Conservation (phyloP, 2,329 filamentous ascomycete genomes). For the Fusarium sp. region DNA sequence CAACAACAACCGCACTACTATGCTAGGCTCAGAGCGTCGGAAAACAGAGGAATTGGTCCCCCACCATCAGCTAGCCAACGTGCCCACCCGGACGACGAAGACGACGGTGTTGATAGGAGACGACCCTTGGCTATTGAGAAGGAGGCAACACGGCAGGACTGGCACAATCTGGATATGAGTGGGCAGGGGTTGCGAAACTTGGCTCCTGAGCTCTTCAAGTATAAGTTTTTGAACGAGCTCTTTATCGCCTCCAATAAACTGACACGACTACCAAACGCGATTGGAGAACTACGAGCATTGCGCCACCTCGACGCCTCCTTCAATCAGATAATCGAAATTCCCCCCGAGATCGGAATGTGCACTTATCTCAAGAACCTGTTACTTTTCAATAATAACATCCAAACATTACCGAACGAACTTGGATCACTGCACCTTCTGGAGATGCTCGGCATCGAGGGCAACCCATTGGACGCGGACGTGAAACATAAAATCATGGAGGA, state of each 20-base stretch:
- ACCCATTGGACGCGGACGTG: slow-evolving; percentile 79
- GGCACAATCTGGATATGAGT: slow-evolving; percentile 93
- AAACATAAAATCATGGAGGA: slow-evolving; percentile 87
- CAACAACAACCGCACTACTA: slow-evolving; percentile 76
- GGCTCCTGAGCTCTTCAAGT: slow-evolving; percentile 82
- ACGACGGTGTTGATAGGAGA: slow-evolving; percentile 66
- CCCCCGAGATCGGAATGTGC: slow-evolving; percentile 95
- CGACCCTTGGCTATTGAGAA: slow-evolving; percentile 74
- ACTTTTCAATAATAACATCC: slow-evolving; percentile 90
- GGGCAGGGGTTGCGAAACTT: slow-evolving; percentile 93
- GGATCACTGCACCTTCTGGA: slow-evolving; percentile 91
- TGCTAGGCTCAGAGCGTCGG: slow-evolving; percentile 74
- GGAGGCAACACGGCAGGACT: slow-evolving; percentile 78
- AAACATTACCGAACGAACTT: slow-evolving; percentile 83
- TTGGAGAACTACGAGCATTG: slow-evolving; percentile 84
- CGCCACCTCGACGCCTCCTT: slow-evolving; percentile 87
- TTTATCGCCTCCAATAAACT: slow-evolving; percentile 96
- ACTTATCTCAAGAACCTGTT: slow-evolving; percentile 87
- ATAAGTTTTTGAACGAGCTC: slow-evolving; percentile 89
- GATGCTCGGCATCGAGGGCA: slow-evolving; percentile 90
- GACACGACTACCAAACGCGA: slow-evolving; percentile 78
- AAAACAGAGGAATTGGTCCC: slow-evolving; percentile 74
- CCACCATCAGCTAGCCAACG: slow-evolving; percentile 62
- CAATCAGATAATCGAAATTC: slow-evolving; percentile 85
- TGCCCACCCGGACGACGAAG: slow-evolving; percentile 60